These are phyloP conservation scores for Trapa bicornis DNA, from an alignment of 345 rosid genomes.

Conservation along the genomic window DNA sequence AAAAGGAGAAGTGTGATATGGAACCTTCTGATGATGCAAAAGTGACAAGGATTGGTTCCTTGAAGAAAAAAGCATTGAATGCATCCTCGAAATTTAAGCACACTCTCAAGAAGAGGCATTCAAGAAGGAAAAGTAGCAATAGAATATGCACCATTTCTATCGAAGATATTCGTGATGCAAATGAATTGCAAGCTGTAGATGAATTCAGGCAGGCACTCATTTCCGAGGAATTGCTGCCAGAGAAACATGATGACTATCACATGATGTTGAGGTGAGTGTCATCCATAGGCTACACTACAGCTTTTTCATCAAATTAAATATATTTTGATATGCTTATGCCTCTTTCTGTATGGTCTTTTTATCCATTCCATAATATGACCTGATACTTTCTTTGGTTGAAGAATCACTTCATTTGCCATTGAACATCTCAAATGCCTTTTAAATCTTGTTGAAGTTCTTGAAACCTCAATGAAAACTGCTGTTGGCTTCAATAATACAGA, in stretches of 20 bases:
- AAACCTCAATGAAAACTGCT: background rate
- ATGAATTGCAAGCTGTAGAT: background rate
- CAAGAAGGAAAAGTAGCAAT: background rate
- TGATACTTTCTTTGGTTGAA: too few species aligned
- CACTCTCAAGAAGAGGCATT: background rate
- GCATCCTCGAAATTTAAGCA: background rate
- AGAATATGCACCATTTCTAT: constrained; percentile 1
- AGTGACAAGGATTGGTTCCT: too few species aligned
- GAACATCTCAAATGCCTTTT: background rate
- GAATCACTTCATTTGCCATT: too few species aligned
- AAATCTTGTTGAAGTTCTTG: background rate
- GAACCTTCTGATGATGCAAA: too few species aligned
- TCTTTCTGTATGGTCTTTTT: background rate
- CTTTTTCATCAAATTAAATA: background rate
- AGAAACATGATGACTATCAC: constrained; percentile 3
- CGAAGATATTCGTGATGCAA: background rate
- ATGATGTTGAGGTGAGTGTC: constrained; percentile 67
- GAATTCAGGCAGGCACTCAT: background rate
- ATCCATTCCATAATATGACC: background rate
- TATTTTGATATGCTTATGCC: background rate
- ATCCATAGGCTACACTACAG: background rate
- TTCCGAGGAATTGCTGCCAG: background rate
- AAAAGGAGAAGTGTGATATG: too few species aligned
- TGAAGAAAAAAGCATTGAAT: constrained; percentile 2
- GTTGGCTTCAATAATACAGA: background rate